Conservation (phyloP, 2,329 filamentous ascomycete species). For the Hymenoscyphus albidus region DNA sequence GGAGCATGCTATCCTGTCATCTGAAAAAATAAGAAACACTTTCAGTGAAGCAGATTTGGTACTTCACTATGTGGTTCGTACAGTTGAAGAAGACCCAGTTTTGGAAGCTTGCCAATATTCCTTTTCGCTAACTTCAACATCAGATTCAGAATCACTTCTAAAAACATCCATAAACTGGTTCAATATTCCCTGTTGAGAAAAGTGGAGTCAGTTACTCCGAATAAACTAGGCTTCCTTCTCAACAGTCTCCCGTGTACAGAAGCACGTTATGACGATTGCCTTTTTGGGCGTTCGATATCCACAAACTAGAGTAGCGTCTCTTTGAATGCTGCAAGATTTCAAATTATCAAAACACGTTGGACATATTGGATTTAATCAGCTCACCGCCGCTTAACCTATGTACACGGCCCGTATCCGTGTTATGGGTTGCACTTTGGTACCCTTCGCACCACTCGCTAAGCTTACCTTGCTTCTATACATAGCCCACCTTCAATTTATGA, state of each 20-base stretch:
- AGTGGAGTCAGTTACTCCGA: constrained; percentile 7
- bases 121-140: too few species aligned
- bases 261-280: constrained; percentile 7
- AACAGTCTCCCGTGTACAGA: neutral
- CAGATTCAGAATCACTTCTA: neutral
- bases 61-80: too few species aligned
- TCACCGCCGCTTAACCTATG: neutral
- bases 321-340: constrained; percentile 3
- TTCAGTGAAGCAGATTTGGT: neutral
- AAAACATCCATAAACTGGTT: neutral
- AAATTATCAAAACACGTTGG: constrained; percentile 8
- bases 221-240: constrained; percentile 1
- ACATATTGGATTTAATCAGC: neutral
- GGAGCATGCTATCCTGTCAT: neutral
- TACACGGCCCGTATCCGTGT: constrained; percentile 15
- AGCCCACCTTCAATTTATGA: constrained; percentile 22
- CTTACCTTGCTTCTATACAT: constrained; percentile 27
- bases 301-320: constrained; percentile 4
- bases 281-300: neutral
- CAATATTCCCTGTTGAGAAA: neutral
- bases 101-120: too few species aligned
- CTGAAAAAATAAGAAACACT: neutral
- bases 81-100: too few species aligned
- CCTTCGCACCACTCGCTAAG: constrained; percentile 16
- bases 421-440: constrained; percentile 10